Conservation (phyloP, 2,329 filamentous ascomycete genomes). For the Pseudogymnoascus sp. region DNA sequence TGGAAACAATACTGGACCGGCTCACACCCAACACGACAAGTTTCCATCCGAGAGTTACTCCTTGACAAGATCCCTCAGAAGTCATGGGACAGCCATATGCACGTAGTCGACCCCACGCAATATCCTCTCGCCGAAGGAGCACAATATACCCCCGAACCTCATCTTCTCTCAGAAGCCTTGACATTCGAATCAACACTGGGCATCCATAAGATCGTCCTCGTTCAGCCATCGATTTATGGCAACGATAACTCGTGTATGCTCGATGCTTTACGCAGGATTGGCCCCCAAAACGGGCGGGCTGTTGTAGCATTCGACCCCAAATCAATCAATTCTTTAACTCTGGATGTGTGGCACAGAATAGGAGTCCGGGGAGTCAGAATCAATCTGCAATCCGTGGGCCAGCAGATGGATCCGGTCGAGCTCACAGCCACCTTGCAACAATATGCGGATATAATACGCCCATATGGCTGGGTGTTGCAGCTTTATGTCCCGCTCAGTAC, state of each 20-base stretch:
- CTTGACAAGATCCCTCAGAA: neutral
- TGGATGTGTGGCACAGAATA: constrained; percentile 46
- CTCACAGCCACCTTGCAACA: constrained; percentile 36
- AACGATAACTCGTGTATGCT: constrained; percentile 53
- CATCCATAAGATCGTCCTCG: constrained; percentile 49
- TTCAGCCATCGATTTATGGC: constrained; percentile 56
- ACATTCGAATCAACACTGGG: constrained; percentile 44
- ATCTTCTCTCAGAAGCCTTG: constrained; percentile 44
- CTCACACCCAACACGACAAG: neutral
- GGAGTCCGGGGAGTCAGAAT: constrained; percentile 53
- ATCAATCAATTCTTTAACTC: constrained; percentile 30
- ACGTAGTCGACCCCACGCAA: constrained; percentile 46
- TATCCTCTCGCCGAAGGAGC: constrained; percentile 44
- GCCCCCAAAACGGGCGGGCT: constrained; percentile 42
- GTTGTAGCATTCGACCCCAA: constrained; percentile 50
- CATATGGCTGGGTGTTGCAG: constrained; percentile 50
- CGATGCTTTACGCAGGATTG: constrained; percentile 43
- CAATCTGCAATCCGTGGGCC: constrained; percentile 48
- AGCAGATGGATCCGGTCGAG: constrained; percentile 30
- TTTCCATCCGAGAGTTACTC: neutral
- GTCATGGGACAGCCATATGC: constrained; percentile 52
- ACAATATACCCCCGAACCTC: constrained; percentile 42
- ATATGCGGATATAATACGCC: constrained; percentile 44
- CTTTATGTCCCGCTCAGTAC: constrained; percentile 48
- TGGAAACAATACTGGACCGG: constrained; percentile 1